Conservation (phyloP, 2,329 filamentous ascomycete genomes). For the Alternaria brassicae region DNA sequence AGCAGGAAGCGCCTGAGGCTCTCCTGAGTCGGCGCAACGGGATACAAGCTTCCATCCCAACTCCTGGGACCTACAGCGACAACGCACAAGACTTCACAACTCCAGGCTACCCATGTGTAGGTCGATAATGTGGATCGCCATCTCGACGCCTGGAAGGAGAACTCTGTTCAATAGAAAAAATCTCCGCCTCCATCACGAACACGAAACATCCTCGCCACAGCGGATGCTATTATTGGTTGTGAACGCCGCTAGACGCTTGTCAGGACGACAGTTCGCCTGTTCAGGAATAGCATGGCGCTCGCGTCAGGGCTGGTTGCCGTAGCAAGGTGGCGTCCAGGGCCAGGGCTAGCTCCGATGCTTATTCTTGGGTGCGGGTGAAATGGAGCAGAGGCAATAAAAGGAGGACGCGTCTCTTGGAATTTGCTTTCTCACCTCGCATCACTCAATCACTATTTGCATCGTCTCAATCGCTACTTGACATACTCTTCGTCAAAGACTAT, state of each 20-base stretch:
- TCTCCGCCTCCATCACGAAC: constrained; percentile 10
- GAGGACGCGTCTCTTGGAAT: constrained; percentile 17
- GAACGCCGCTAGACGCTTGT: constrained; percentile 10
- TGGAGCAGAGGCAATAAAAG: constrained; percentile 25
- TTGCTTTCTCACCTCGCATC: constrained; percentile 11
- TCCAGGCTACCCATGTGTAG: neutral
- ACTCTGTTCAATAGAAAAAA: constrained; percentile 17
- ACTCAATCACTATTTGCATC: constrained; percentile 21
- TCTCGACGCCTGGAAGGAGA: neutral
- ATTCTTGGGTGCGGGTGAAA: constrained; percentile 17
- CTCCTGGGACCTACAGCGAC: neutral
- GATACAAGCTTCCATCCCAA: neutral
- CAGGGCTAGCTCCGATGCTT: constrained; percentile 24
- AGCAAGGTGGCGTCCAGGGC: constrained; percentile 31
- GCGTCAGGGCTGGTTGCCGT: constrained; percentile 28
- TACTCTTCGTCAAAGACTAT: constrained; percentile 18
- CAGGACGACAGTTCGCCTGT: neutral
- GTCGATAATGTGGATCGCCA: constrained; percentile 2
- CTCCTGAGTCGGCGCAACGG: neutral
- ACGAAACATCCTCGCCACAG: constrained; percentile 13
- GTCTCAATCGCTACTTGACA: constrained; percentile 19
- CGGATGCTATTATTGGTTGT: constrained; percentile 23
- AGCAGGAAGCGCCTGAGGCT: neutral
- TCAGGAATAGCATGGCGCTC: constrained; percentile 10
- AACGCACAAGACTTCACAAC: too few relatives aligned